These are phyloP conservation scores for Xanthoconium purpureum DNA, from an alignment of 768 basidiomycete species.

Conservation along the genomic window DNA sequence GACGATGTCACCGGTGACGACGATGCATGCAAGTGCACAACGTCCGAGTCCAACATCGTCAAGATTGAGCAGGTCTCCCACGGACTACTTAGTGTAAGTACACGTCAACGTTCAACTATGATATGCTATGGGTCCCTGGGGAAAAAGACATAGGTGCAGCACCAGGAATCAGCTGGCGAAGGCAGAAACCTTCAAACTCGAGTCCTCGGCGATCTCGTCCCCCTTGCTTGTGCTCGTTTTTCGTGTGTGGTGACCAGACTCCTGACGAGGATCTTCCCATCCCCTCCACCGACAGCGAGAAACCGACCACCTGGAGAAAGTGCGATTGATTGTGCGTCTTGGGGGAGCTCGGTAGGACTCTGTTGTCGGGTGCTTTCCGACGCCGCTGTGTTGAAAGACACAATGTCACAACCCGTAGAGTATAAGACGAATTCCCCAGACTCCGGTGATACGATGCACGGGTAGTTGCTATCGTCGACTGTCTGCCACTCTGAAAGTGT, in stretches of 20 bases:
- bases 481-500: neutral
- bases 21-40: conserved; percentile 20
- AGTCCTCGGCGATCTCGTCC: neutral
- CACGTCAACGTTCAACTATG: neutral
- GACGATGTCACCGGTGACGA: conserved; percentile 7
- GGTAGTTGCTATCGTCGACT: conserved; percentile 1
- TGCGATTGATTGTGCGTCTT: conserved; percentile 9
- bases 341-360: neutral
- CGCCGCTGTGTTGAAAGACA: neutral
- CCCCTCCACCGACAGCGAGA: conserved; percentile 4
- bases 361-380: neutral
- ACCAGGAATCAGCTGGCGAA: no score
- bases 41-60: conserved; percentile 17
- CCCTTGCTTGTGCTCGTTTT: neutral
- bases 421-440: neutral
- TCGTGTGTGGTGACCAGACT: neutral
- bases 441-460: conserved; percentile 9
- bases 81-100: no score
- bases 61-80: neutral
- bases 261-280: neutral
- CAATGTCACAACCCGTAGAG: neutral
- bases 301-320: neutral
- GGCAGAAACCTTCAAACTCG: no score
- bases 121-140: no score
- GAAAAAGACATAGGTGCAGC: no score